phyloP scores from a whole-genome alignment of 257 asterid genomes.

The Buddleja alternifolia region DNA sequence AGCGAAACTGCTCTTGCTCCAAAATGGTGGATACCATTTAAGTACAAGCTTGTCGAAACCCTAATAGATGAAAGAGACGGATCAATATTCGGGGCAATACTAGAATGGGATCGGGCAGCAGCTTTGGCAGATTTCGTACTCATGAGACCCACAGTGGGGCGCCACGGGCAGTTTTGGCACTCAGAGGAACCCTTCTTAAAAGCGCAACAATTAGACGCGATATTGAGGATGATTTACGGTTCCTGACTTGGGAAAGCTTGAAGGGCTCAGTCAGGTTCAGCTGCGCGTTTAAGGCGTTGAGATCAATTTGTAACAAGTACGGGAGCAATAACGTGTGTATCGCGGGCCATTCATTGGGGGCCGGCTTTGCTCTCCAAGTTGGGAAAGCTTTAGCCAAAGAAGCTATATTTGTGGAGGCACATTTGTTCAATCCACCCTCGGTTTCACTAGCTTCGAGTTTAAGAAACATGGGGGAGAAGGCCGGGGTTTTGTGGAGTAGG shows the following conservation, averaged over 20 bases:
- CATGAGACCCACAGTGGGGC: conserved; percentile 87
- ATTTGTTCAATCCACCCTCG: conserved; percentile 95
- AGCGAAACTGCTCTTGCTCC: conserved; percentile 87
- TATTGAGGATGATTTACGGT: conserved; percentile 89
- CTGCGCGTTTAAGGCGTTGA: conserved; percentile 57
- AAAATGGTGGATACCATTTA: conserved; percentile 96
- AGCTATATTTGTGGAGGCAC: conserved; percentile 88
- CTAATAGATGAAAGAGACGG: conserved; percentile 90
- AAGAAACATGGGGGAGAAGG: conserved; percentile 72
- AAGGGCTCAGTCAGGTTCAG: conserved; percentile 87
- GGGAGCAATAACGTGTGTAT: conserved; percentile 79
- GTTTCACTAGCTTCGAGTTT: conserved; percentile 84
- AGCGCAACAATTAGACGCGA: conserved; percentile 85
- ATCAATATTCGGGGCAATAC: conserved; percentile 85
- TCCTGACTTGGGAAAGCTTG: conserved; percentile 88
- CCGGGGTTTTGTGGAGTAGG: conserved; percentile 75
- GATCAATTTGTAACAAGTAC: conserved; percentile 56
- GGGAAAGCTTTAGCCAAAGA: conserved; percentile 96
- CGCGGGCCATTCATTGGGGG: conserved; percentile 93
- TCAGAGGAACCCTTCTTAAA: conserved; percentile 86
- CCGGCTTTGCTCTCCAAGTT: conserved; percentile 95
- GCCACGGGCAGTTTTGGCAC: conserved; percentile 79
- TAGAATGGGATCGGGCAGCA: conserved; percentile 95
- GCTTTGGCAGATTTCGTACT: conserved; percentile 80
- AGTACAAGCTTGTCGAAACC: conserved; percentile 77